Base-by-base conservation (phyloP, 345 rosid species). In the Eucalyptus leucophloia region DNA sequence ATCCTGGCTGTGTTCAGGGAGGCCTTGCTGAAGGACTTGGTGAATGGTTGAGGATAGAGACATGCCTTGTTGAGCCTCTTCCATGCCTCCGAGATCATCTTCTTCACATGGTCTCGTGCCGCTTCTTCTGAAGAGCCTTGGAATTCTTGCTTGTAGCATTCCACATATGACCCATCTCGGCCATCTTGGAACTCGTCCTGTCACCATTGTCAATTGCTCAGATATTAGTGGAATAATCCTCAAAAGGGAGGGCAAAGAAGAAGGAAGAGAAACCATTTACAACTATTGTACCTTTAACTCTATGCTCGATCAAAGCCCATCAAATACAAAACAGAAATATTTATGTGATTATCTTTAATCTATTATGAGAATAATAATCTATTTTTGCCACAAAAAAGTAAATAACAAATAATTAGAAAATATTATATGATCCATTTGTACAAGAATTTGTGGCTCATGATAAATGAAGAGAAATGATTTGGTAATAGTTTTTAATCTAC, bases 121-220 rank as follows among this genome's bases (percentile, higher is more conserved):
- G 45, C 91, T 53, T 91, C 96, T 12, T 49, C 86, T 1, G 91
- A 87, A 81, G 88, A 45, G 30, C 89, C 93, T 88, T 69, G 60
- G n/a, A 92, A 49, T 72, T 95, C 94, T 45, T 92, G 93, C 90
- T 91, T 88, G 92, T 93, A 94, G 88, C 93, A 96, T 49, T 95
- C 94, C 67, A 96, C 15, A 37, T 91, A 95, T 30, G 97, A 95
- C 40, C 96, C 97, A 88, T 95, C 98, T 28, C 90, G 81, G 28
- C 91, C 88, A 16, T 89, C 89, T 56, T 87, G 91, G 58, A 47
- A n/a, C 91, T 90, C 91, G 49, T 90, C 88, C 90, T 89, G 86
- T n/a, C n/a, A 15, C 18, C 12, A n/a, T 14, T 45, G 47, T 45
- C 9, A 45, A 45, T 45, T 34, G 45, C 24, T 72, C 26, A 34